These are phyloP conservation scores for Pulveroboletus frians DNA, from an alignment of 768 basidiomycete genomes.

Conservation along the genomic window DNA sequence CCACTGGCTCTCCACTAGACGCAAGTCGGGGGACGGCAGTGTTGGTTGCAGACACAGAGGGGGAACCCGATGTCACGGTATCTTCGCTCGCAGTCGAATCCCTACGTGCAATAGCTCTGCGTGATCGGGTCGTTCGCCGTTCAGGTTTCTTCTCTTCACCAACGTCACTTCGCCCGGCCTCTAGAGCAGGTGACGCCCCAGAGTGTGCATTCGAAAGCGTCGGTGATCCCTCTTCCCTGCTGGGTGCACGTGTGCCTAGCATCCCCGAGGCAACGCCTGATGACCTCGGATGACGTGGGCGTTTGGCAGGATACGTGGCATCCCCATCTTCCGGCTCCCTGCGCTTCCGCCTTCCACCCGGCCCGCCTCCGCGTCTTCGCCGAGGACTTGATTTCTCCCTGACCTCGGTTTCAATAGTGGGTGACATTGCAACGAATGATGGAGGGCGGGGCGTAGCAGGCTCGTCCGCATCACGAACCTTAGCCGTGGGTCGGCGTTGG, in stretches of 20 bases:
- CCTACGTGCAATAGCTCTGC: conserved; percentile 37
- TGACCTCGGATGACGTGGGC: conserved; percentile 49
- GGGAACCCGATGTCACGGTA: conserved; percentile 33
- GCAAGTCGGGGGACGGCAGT: conserved; percentile 1
- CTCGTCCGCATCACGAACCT: conserved; percentile 45
- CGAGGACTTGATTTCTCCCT: conserved; percentile 48
- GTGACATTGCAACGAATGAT: conserved; percentile 6
- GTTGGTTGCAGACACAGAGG: conserved; percentile 29
- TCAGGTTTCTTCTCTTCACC: conserved; percentile 28
- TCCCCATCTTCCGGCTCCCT: conserved; percentile 60
- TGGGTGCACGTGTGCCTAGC: conserved; percentile 19
- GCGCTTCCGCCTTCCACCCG: conserved; percentile 48
- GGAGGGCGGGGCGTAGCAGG: conserved; percentile 9
- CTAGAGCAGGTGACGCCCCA: conserved; percentile 19
- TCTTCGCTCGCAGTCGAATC: conserved; percentile 53
- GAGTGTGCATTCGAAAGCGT: conserved; percentile 29
- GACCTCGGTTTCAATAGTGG: conserved; percentile 25
- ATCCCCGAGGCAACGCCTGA: conserved; percentile 19
- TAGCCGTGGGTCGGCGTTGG: conserved; percentile 44
- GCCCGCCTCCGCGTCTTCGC: conserved; percentile 39
- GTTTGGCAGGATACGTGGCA: conserved; percentile 67
- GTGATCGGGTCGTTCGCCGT: conserved; percentile 47
- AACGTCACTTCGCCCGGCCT: conserved; percentile 11
- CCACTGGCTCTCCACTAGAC: conserved; percentile 14
- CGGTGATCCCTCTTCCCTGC: conserved; percentile 41